Base-by-base conservation (phyloP, 805 yeast genomes). In the Candida ipomoeae region DNA sequence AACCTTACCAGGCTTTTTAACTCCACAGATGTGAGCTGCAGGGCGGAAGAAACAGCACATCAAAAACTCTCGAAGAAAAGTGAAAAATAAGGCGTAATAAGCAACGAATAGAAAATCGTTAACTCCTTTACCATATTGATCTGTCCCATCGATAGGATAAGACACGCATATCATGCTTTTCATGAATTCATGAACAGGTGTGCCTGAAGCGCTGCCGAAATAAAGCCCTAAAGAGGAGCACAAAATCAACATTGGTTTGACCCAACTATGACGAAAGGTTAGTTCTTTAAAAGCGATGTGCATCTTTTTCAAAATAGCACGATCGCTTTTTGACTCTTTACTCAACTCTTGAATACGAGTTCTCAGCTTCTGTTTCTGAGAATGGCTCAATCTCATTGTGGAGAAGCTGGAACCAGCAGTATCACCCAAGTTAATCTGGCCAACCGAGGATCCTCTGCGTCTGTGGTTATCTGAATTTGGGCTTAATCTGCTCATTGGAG, bases 41-140 rank as follows among this genome's bases (percentile, higher is more conserved):
- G 98, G 98, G 59, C 76, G 77, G 52, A 94, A 79, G 0, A 89
- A 61, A 33, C 80, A 74, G 65, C 90, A 91, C 98, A 94, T 90
- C 56, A 82, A 63, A 63, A 94, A 92, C 68, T 94, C 99, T 61
- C 99, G 82, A 56, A 82, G 74, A 64, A 92, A 94, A 0, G 97
- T 87, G 79, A 94, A 91, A 60, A 90, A 84, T 36, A 94, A 68
- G 78, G 92, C 87, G 70, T 88, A 84, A 65, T 81, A 89, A 17
- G 76, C 75, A 14, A 92, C 88, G 71, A 90, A 94, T 20, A 77
- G 77, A 56, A 90, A 79, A 69, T 94, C 99, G 61, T 83, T 82
- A 42, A 64, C 72, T 50, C 99, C 99, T 69, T 94, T 94, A 26
- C 88, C 97, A 65, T 91, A 94, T 48, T 80, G 81, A 48, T 82